Evolutionary conservation across 805 yeast species (phyloP), one percentile per base, ranked within the genome.

Genomic region (Ogataea pini): DNA sequence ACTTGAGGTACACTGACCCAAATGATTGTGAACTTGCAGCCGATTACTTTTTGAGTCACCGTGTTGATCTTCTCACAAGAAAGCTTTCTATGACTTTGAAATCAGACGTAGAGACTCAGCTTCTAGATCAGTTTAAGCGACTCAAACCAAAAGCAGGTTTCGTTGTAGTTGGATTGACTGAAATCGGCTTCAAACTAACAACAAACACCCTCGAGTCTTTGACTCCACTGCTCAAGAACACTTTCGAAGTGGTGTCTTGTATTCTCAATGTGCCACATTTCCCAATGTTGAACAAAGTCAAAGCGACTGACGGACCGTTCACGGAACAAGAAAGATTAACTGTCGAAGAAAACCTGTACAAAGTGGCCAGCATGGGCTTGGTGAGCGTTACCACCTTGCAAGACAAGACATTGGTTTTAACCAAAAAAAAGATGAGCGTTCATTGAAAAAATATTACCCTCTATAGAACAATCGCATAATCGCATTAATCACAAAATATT

Each of bases 311-410:
- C 17, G 45, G 39, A 28, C 36, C 33, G 5, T 24, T 47, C n/a
- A 36, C 48, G 5, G 39, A 42, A 4, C 16, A 25, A 12, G 36
- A 38, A 17, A 39, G 18, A 7, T 3, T 7, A 6, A 27, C 19
- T 3, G 38, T 52, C 33, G 52, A 51, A 36, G 48, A 50, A 10
- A 64, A 63, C 33, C 41, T 63, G 28, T 55, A 57, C 44, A 47
- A 36, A 13, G 31, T 64, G 36, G 68, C 65, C 2, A 37, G 51
- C 7, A 39, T 57, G 24, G 68, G 68, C 2, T 46, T 64, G 33
- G 56, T 58, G 29, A 59, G 56, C 19, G 65, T 60, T 7, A 22
- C 46, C 1, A 60, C 47, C 38, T 39, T 46, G 27, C 13, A 29
- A 8, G 55, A 59, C 43, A 63, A 61, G 4, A 42, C 55, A 24